Evolutionary conservation across 306 rosid genomes (phyloP).

Genomic region (Hippophae rhamnoides): DNA sequence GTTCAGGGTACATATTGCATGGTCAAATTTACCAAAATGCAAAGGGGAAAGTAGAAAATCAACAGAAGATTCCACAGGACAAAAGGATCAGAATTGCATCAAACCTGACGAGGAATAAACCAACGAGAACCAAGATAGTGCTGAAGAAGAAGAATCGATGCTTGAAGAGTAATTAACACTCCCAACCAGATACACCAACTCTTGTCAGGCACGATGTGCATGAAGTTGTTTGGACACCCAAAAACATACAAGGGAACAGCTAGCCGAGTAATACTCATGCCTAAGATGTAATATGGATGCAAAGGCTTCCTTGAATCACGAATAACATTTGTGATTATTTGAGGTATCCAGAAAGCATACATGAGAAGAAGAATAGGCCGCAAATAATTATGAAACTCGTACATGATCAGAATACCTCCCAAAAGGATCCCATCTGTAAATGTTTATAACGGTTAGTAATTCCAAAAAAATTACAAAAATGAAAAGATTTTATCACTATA

Average conservation of each 20-base stretch:
- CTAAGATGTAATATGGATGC: conserved; percentile 89
- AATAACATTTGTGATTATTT: conserved; percentile 70
- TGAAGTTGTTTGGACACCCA: conserved; percentile 94
- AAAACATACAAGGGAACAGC: conserved; percentile 77
- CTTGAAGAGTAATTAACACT: conserved; percentile 64
- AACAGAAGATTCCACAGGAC: not conserved
- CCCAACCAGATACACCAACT: conserved; percentile 69
- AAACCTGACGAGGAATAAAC: conserved; percentile 98
- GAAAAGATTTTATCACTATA: too few species aligned
- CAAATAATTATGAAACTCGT: conserved; percentile 79
- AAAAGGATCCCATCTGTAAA: conserved; percentile 89
- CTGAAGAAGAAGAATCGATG: conserved; percentile 78
- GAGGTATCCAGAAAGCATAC: conserved; percentile 97
- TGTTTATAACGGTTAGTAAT: too few species aligned
- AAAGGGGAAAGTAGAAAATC: not conserved
- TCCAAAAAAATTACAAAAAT: too few species aligned
- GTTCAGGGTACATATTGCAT: too few species aligned
- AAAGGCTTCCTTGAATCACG: conserved; percentile 93
- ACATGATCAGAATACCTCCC: conserved; percentile 96
- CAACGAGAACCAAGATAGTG: conserved; percentile 92
- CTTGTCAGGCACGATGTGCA: conserved; percentile 73
- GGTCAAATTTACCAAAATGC: not conserved
- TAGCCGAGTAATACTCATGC: conserved; percentile 77
- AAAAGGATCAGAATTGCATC: conserved; percentile 10
- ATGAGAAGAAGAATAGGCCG: conserved; percentile 73